Percentiles rank a stretch among this genome's conserved stretches.
These are phyloP conservation scores for Wickerhamiella dianesei DNA, from an alignment of 805 yeast genomes.

Conservation along the genomic window DNA sequence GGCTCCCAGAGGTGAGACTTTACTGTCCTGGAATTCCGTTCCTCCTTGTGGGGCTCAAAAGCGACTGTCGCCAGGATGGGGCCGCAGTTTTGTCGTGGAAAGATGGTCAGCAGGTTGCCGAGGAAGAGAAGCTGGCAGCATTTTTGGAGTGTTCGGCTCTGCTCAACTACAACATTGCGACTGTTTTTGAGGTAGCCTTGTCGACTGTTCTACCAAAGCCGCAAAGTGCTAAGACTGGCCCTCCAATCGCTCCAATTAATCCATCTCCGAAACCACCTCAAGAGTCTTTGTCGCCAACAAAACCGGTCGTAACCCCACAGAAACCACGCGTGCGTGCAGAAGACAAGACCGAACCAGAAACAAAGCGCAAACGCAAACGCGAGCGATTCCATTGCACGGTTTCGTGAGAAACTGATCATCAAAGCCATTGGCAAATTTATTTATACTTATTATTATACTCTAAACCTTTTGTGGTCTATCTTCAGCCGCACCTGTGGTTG, in stretches of 20 bases:
- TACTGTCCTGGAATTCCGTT: slow-evolving; percentile 73
- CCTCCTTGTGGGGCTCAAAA: slow-evolving; percentile 68
- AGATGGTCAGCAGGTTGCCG: slow-evolving; percentile 40
- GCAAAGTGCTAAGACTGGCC: background rate
- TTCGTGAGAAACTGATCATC: background rate
- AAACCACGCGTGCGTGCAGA: too few species aligned
- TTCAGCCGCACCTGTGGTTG: too few species aligned
- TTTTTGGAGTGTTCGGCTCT: slow-evolving; percentile 75
- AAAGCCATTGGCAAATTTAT: too few species aligned
- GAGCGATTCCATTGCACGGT: background rate
- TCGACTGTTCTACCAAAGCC: slow-evolving; percentile 20
- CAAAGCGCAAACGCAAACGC: background rate
- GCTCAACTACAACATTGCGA: slow-evolving; percentile 47
- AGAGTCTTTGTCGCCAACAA: too few species aligned
- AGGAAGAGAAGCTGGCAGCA: slow-evolving; percentile 50
- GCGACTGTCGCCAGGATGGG: slow-evolving; percentile 38
- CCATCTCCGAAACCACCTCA: background rate
- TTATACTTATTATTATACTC: too few species aligned
- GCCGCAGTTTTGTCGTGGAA: slow-evolving; percentile 21
- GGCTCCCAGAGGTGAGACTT: slow-evolving; percentile 80
- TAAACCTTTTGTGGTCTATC: too few species aligned
- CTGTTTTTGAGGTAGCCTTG: slow-evolving; percentile 54
- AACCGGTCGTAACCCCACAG: too few species aligned
- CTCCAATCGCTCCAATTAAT: background rate
- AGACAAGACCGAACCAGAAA: too few species aligned